Base-by-base conservation (phyloP, 306 rosid species). In the cucumber (Cucumis sativus) region DNA sequence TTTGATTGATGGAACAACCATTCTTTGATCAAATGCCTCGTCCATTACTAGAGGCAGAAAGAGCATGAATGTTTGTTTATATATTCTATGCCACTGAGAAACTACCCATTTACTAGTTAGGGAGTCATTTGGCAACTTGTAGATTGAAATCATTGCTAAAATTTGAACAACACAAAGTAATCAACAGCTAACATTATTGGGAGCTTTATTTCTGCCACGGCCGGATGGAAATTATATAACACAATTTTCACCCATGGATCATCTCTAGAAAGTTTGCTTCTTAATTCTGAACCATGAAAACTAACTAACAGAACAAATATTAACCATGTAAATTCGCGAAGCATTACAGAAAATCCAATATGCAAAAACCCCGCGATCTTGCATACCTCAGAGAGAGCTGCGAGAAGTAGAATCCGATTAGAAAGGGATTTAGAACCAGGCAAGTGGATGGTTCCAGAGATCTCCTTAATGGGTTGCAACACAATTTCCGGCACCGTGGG, bases 391-490 rank as follows among this genome's bases (percentile, higher is more conserved):
- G 97, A 92, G 63, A 96, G 99, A 67, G 98, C 99, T 82, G 99
- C 97, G 63, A 96, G 93, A 61, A 96, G 99, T 79, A 96, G 71
- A 88, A 96, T 85, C 78, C 99, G 87, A 83, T 96, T 96, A 5
- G 99, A 96, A 8, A 96, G 83, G 25, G 99, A 96, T 84, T 96
- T 96, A 5, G 99, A 96, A 4, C 98, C 99, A 47, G 99, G 99
- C 92, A 96, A 84, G 37, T 86, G 87, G 51, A 96, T 82, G 77
- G 85, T 81, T 13, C 98, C 99, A 21, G 99, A 88, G 73, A 96
- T 92, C 10, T 96, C 99, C 23, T 82, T 85, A 67, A 96, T 96
- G 80, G 99, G 99, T 69, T 92, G 89, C 90, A 96, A 79, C 79
- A 90, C 92, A 78, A 96, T 88, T 88, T 96, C 99, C 76, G 98